Base-by-base conservation (phyloP, 2,329 filamentous ascomycete genomes). In the Colletotrichum coccodes region DNA sequence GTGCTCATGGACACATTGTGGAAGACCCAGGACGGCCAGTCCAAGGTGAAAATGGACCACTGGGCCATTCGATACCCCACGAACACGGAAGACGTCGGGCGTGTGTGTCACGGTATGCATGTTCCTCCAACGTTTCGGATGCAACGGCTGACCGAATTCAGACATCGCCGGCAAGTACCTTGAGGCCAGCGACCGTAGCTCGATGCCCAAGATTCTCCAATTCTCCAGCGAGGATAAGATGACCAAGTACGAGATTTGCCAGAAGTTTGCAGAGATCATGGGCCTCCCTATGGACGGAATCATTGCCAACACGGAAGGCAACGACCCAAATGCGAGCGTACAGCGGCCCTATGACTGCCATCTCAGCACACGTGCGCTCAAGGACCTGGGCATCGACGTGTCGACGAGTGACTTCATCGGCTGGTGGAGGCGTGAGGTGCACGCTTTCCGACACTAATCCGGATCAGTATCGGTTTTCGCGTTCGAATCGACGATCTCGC, bases 241-340 rank as follows among this genome's bases (percentile, higher is more conserved):
- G 84, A 97, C 94, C 53, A 97, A 97, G 82, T 97, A 95, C 79
- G 90, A 95, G 78, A 97, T 98, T 64, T 95, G 93, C 78, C 83
- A 93, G 80, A 82, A 87, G 11, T 91, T 97, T 76, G 92, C 90
- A 4, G 90, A 94, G 68, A 93, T 97, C 67, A 90, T 97, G 86
- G 93, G 91, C 0, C 77, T 97, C 63, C 86, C 92, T 12, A 84
- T 91, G 23, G 87, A 89, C 53, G 87, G 87, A 8, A 91, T 97
- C 79, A 85, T 88, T 74, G 83, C 91, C 11, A 91, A 94, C 74
- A 87, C 89, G 28, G 85, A 92, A 74, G 92, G 92, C 42, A 92
- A 92, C 77, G 91, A 93, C 71, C 89, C 91, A 6, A 90, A 89
- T 70, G 89, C 91, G 50, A 85, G 86, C 26, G 92, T 94, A 0